A percentile compares a stretch with the other conserved stretches of the same genome.
Evolutionary conservation across 805 yeast genomes (phyloP).

Genomic region (Saccharomyces jurei): DNA sequence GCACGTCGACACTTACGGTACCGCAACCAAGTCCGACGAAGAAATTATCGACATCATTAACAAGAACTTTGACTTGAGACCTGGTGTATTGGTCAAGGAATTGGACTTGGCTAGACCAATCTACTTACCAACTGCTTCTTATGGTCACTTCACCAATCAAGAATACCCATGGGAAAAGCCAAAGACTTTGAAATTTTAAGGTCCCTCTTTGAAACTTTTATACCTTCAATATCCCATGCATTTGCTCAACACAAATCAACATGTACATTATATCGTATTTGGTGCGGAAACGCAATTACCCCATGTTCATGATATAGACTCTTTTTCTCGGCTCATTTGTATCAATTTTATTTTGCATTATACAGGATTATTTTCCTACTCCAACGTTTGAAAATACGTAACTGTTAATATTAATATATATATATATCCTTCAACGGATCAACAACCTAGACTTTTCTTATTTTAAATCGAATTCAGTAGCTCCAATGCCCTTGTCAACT

Average conservation of each 20-base stretch:
- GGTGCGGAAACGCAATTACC: neutral
- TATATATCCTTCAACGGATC: slow-evolving; percentile 11
- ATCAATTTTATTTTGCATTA: neutral
- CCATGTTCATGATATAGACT: neutral
- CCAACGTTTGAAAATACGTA: neutral
- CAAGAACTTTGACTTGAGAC: slow-evolving; percentile 97
- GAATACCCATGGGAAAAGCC: slow-evolving; percentile 98
- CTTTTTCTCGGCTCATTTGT: neutral
- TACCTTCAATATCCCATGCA: neutral
- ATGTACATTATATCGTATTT: slow-evolving; percentile 9
- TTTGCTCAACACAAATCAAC: slow-evolving; percentile 17
- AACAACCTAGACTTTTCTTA: slow-evolving; percentile 1
- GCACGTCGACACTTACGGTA: slow-evolving; percentile 97
- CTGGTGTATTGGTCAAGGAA: slow-evolving; percentile 96
- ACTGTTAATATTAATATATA: neutral
- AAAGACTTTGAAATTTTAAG: slow-evolving; percentile 59
- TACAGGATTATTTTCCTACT: neutral
- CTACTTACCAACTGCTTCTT: slow-evolving; percentile 97
- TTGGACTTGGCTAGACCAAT: slow-evolving; percentile 98
- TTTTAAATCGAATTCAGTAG: slow-evolving; percentile 22
- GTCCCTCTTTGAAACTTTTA: neutral
- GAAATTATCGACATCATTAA: slow-evolving; percentile 87
- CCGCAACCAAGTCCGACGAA: slow-evolving; percentile 80
- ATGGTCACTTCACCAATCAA: slow-evolving; percentile 99
- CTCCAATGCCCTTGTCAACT: slow-evolving; percentile 47